Base-by-base conservation (phyloP, 768 basidiomycete species). In the Suillus tomentosus region DNA sequence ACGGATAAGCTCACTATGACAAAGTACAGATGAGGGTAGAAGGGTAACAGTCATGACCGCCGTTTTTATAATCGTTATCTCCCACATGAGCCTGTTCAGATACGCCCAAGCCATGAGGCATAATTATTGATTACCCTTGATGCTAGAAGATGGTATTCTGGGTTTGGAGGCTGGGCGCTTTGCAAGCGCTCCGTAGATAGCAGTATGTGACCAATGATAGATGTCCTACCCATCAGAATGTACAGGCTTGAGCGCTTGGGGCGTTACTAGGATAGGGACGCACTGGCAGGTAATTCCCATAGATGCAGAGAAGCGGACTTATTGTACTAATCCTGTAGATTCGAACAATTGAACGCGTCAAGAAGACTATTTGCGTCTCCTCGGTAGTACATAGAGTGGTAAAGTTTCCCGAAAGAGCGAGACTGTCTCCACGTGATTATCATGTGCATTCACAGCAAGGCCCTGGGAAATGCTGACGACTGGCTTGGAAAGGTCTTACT, bases 1-100 rank as follows among this genome's bases (percentile, higher is more conserved):
- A 42, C 11, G 11, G 57, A 58, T 31, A 58, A 42, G 11, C 24
- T 39, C 6, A 17, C 57, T 42, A 27, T 17, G 56, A 15, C n/a
- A 37, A 56, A 55, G n/a, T 14, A 55, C 8, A 9, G 24, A 42
- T 3, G 17, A 17, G 39, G 27, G 24, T 2, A 24, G 8, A 58
- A 19, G 17, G 40, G 27, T 27, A 17, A 11, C 5, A 42, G 6
- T 42, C 39, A 22, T 58, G 6, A 42, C 31, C 11, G 24, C 39
- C 57, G 57, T 27, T 58, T 40, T 58, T 58, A 58, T 58, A 42
- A 17, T 58, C 57, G 19, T 27, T 42, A 19, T 58, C 40, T 58
- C 40, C 10, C 10, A 43, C 57, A 42, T 11, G 57, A 58, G 40
- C 31, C 31, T 6, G 57, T 27, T 42, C 24, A 58, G 40, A 58